These are phyloP conservation scores for Russula virescens DNA, from an alignment of 768 basidiomycete species.

Conservation along the genomic window DNA sequence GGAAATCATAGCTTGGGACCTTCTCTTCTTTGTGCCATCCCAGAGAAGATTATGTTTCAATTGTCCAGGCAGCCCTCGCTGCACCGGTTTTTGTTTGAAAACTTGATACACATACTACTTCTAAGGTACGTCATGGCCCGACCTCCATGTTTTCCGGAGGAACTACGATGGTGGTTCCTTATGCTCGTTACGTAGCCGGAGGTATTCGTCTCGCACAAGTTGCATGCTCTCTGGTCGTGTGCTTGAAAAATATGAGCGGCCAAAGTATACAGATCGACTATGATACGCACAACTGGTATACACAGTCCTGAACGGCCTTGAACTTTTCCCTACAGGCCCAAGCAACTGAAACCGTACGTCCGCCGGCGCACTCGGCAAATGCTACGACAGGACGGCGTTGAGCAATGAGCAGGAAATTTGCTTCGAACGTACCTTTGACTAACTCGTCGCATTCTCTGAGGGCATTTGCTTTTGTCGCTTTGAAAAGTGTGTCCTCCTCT, in stretches of 20 bases:
- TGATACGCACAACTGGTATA: conserved; percentile 67
- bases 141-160: not conserved
- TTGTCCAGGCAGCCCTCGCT: no score
- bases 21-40: no score
- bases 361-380: conserved; percentile 79
- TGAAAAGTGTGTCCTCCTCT: conserved; percentile 81
- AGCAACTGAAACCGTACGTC: conserved; percentile 75
- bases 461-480: conserved; percentile 74
- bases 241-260: conserved; percentile 33
- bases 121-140: not conserved
- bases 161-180: conserved; percentile 16
- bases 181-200: conserved; percentile 52
- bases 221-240: conserved; percentile 74
- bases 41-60: no score
- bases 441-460: conserved; percentile 70
- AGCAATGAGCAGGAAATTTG: not conserved
- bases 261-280: not conserved
- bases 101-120: not conserved
- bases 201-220: conserved; percentile 61
- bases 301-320: conserved; percentile 67
- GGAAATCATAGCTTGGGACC: no score
- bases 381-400: conserved; percentile 38
- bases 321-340: conserved; percentile 77
- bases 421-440: conserved; percentile 54
- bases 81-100: not conserved